Evolutionary conservation across 1,284 basidiomycete genomes (phyloP).

Genomic region (Vanrija sp.): DNA sequence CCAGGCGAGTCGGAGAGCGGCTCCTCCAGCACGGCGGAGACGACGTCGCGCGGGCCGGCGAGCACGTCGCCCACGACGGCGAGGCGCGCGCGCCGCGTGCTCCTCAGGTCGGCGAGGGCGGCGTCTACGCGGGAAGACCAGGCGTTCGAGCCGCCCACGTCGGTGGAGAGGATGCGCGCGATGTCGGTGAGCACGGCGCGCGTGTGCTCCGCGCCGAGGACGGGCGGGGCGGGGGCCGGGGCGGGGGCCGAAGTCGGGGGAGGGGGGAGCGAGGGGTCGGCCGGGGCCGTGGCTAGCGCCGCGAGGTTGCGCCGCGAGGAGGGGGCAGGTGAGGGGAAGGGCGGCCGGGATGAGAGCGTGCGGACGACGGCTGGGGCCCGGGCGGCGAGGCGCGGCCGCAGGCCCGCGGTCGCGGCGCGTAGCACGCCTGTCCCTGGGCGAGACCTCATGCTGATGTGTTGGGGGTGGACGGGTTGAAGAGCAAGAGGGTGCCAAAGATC

Average conservation of each 20-base stretch:
- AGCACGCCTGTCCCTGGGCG: too few relatives aligned
- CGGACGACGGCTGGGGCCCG: too few relatives aligned
- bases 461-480: too few relatives aligned
- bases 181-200: neutral
- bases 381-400: too few relatives aligned
- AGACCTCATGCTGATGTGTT: too few relatives aligned
- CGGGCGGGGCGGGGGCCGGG: neutral
- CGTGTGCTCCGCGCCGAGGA: neutral
- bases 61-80: conserved; percentile 38
- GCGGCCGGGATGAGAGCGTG: too few relatives aligned
- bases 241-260: neutral
- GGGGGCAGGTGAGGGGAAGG: too few relatives aligned
- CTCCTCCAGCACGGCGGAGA: conserved; percentile 43
- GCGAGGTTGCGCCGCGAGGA: too few relatives aligned
- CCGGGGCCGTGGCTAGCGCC: too few relatives aligned
- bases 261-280: too few relatives aligned
- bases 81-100: conserved; percentile 18
- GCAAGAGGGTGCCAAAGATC: too few relatives aligned
- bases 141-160: conserved; percentile 35
- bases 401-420: too few relatives aligned
- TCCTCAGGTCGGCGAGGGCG: conserved; percentile 18
- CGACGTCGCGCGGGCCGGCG: conserved; percentile 32
- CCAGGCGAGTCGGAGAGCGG: conserved; percentile 27
- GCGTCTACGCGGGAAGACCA: conserved; percentile 29
- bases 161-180: conserved; percentile 23